A percentile compares a stretch with the other conserved stretches of the same genome.
phyloP scores from a whole-genome alignment of 2,329 filamentous ascomycete genomes.

The Ascocoryne sarcoides region DNA sequence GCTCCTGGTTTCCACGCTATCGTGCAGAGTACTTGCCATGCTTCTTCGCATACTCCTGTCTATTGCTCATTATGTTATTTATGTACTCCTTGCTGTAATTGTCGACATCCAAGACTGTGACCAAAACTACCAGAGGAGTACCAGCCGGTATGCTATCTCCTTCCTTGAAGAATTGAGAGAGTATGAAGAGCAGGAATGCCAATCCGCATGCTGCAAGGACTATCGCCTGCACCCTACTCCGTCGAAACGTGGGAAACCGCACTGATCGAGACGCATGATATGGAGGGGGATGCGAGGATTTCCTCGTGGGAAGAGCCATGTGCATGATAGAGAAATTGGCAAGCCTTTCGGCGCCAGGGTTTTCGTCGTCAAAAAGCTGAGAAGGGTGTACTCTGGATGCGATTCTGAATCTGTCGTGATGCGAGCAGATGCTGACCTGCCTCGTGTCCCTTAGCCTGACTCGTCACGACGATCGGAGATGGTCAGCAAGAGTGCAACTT shows the following conservation, averaged over 20 bases:
- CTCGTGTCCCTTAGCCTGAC: not conserved
- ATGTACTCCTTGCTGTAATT: slow-evolving; percentile 58
- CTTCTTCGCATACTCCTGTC: slow-evolving; percentile 72
- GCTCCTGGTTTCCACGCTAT: not conserved
- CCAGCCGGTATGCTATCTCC: slow-evolving; percentile 40
- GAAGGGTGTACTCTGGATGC: not conserved
- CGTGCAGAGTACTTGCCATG: slow-evolving; percentile 55
- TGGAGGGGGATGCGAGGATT: slow-evolving; percentile 66
- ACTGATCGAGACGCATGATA: slow-evolving; percentile 57
- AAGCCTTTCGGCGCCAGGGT: slow-evolving; percentile 10
- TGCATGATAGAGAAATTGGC: slow-evolving; percentile 53
- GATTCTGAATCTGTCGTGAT: not conserved
- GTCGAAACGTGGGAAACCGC: slow-evolving; percentile 45
- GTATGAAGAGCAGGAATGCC: slow-evolving; percentile 46
- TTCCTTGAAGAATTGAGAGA: slow-evolving; percentile 33
- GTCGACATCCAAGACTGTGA: slow-evolving; percentile 70
- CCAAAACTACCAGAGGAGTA: slow-evolving; percentile 60
- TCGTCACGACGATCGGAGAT: no score
- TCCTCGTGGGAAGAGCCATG: slow-evolving; percentile 81
- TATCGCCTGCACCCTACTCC: slow-evolving; percentile 52
- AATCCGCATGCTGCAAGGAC: slow-evolving; percentile 35
- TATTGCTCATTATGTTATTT: slow-evolving; percentile 69
- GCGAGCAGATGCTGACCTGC: not conserved
- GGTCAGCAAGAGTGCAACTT: no score
- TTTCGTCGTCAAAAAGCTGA: slow-evolving; percentile 4